Evolutionary conservation across 306 rosid genomes (phyloP), one percentile per base, ranked within the genome.

Genomic region (Dryas octopetala): DNA sequence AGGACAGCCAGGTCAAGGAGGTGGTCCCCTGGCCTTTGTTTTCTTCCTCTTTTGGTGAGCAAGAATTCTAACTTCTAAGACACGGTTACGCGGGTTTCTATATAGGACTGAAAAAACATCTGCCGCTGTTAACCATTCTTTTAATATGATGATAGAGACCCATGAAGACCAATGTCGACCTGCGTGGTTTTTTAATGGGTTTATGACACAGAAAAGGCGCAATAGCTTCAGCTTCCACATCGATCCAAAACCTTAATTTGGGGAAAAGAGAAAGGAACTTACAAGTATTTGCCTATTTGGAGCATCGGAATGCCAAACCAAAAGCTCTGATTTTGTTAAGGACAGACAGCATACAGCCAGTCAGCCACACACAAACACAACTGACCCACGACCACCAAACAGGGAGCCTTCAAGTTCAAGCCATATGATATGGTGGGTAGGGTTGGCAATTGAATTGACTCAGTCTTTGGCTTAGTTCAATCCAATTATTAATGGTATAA

Each of bases 41-140:
- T 68, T 54, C 74, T 46, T 32, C 68, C 47, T 76, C 69, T 76
- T 74, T 74, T 60, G 7, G 59, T 46, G 77, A 53, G 76, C 68
- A 77, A 75, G 77, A 78, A 77, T 79, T 79, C 75, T 62, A 75
- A 78, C 75, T 79, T 79, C 75, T 62, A 75, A 55, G 78, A 66
- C 70, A 59, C 6, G 32, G 57, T 46, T 75, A 44, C 75, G 67
- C 73, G 81, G 75, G 47, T 53, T 66, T 78, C 64, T 70, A 65
- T 62, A 66, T 14, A 60, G 47, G 60, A 72, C 0, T 5, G 12
- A 81, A 76, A 57, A 80, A 55, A 41, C 62, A 65, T 51, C 46
- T 63, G 32, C 49, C 57, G 52, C 55, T 80, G 19, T n/a, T 46
- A 12, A 51, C 51, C 8, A 9, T 70, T 63, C 40, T n/a, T 55